Conservation (phyloP, 179 eudicot species). For the Corrigiola litoralis region DNA sequence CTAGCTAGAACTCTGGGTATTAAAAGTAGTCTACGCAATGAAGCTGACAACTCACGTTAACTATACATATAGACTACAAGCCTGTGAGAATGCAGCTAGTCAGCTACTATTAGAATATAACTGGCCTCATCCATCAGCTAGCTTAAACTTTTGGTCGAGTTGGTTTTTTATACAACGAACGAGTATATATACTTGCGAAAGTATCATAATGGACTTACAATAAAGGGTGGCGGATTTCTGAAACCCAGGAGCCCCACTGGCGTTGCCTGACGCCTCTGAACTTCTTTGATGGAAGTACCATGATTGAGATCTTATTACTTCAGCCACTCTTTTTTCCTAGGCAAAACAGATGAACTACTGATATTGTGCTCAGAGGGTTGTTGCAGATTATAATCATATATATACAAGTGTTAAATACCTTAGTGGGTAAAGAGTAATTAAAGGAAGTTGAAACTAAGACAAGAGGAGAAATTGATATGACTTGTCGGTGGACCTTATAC, state of each 20-base stretch:
- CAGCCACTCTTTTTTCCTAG: not conserved
- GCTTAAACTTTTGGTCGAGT: no score
- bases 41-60: no score
- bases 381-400: constrained; percentile 7
- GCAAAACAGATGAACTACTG: constrained; percentile 2
- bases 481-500: constrained; percentile 26
- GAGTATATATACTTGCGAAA: no score
- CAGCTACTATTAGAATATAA: no score
- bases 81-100: no score
- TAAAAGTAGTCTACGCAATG: no score
- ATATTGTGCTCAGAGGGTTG: constrained; percentile 13
- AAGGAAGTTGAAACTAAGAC: not conserved
- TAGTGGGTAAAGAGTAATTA: not conserved
- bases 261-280: constrained; percentile 46
- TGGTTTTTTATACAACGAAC: no score
- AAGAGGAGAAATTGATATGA: not conserved
- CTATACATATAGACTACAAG: no score
- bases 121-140: no score
- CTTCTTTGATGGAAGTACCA: constrained; percentile 36
- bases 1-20: no score
- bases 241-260: constrained; percentile 47
- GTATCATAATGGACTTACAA: constrained; percentile 22
- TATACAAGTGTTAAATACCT: not conserved
- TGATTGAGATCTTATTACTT: not conserved
- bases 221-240: constrained; percentile 39